Percentiles rank a stretch among this genome's conserved stretches.
These are phyloP conservation scores for Rhizopogon rudus DNA, from an alignment of 768 basidiomycete species.

Conservation along the genomic window DNA sequence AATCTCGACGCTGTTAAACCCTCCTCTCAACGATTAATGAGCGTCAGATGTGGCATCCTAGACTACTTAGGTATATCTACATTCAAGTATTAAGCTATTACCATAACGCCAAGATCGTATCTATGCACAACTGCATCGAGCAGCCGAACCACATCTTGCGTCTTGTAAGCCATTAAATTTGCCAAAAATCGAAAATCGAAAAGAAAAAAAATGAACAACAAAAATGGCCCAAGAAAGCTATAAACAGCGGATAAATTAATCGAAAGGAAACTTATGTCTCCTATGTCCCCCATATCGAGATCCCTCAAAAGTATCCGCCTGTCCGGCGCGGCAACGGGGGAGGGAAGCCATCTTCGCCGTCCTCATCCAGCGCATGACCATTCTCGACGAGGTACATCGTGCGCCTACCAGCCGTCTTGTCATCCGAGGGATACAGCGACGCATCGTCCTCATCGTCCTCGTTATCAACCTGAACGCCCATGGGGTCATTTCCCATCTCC, in stretches of 20 bases:
- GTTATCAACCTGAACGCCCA: slow-evolving; percentile 5
- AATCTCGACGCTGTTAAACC: no score
- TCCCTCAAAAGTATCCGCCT: background rate
- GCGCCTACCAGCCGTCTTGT: slow-evolving; percentile 28
- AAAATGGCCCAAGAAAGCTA: slow-evolving; percentile 14
- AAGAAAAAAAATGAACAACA: background rate
- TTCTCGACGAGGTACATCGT: slow-evolving; percentile 30
- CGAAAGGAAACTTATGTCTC: background rate
- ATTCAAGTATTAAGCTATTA: background rate
- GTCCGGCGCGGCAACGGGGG: background rate
- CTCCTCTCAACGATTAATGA: no score
- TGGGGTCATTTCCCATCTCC: background rate
- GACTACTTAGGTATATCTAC: no score
- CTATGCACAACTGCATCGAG: background rate
- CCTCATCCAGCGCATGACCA: slow-evolving; percentile 16
- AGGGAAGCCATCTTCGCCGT: background rate
- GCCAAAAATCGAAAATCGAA: background rate
- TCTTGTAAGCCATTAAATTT: background rate
- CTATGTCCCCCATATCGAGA: slow-evolving; percentile 6
- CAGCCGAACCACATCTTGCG: background rate
- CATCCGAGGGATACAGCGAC: slow-evolving; percentile 20
- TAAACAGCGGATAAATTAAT: slow-evolving; percentile 28
- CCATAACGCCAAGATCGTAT: background rate
- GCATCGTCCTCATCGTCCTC: slow-evolving; percentile 24
- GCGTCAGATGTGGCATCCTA: no score